Percentiles rank a stretch among this genome's conserved stretches.
These are phyloP conservation scores for Trichoderma sp. DNA, from an alignment of 2,329 filamentous ascomycete species.

Conservation along the genomic window DNA sequence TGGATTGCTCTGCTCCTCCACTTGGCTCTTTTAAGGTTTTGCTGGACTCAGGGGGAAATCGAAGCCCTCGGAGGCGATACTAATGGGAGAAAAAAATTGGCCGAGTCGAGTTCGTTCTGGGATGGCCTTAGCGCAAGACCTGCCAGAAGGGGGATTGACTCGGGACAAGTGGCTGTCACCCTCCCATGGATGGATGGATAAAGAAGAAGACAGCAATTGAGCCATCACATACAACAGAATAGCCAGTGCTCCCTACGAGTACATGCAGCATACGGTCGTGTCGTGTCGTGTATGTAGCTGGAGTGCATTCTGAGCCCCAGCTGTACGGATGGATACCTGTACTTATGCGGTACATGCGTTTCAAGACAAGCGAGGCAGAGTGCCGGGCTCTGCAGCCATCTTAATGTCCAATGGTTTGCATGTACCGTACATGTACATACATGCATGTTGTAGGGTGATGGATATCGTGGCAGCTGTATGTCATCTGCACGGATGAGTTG, in stretches of 20 bases:
- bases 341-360: neutral
- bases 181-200: neutral
- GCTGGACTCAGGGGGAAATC: conserved; percentile 9
- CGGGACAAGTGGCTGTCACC: neutral
- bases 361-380: neutral
- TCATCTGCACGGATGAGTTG: conserved; percentile 21
- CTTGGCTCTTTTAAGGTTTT: neutral
- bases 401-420: neutral
- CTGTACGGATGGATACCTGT: neutral
- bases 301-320: neutral
- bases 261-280: neutral
- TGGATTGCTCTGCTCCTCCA: neutral
- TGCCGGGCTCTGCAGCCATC: neutral
- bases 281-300: neutral
- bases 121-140: neutral
- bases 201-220: neutral
- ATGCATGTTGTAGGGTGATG: neutral
- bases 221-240: neutral
- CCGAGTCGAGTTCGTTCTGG: neutral
- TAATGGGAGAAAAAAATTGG: neutral
- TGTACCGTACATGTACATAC: neutral
- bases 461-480: neutral
- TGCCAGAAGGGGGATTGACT: conserved; percentile 14
- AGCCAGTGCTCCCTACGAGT: neutral
- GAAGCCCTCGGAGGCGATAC: neutral